Percentiles rank a stretch among this genome's conserved stretches.
Evolutionary conservation across 2,329 filamentous ascomycete species (phyloP).

Genomic region (Eurotiales sp.): DNA sequence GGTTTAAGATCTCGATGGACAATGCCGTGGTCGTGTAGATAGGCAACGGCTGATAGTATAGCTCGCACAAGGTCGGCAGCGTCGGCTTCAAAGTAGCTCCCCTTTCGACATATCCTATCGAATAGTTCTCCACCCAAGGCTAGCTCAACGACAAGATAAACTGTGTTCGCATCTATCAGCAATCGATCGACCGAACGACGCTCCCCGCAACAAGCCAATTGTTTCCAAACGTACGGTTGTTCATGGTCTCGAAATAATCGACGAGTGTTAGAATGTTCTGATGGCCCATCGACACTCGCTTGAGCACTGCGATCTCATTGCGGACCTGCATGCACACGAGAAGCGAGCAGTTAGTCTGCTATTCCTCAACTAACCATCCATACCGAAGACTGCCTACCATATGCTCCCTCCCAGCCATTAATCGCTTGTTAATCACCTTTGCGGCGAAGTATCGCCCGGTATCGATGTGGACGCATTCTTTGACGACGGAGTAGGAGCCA

Average conservation of each 20-base stretch:
- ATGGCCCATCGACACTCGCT: conserved; percentile 98
- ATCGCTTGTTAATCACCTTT: conserved; percentile 97
- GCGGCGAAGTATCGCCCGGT: conserved; percentile 97
- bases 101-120: conserved; percentile 97
- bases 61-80: conserved; percentile 92
- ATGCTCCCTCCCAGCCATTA: conserved; percentile 96
- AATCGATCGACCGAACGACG: too few relatives aligned
- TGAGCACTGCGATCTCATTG: conserved; percentile 96
- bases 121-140: conserved; percentile 95
- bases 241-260: conserved; percentile 99
- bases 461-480: conserved; percentile 98
- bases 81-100: conserved; percentile 96
- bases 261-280: conserved; percentile 96
- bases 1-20: conserved; percentile 97
- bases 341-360: conserved; percentile 8
- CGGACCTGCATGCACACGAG: conserved; percentile 61
- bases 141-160: conserved; percentile 96
- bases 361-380: neutral
- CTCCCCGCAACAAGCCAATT: neutral
- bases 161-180: conserved; percentile 34
- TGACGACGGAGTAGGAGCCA: conserved; percentile 96
- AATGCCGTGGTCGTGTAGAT: conserved; percentile 97
- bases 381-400: conserved; percentile 62
- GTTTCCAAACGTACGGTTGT: conserved; percentile 63
- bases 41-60: conserved; percentile 94